Conservation (phyloP, 169 alveolate genomes). For the Cyclospora cayetanensis region DNA sequence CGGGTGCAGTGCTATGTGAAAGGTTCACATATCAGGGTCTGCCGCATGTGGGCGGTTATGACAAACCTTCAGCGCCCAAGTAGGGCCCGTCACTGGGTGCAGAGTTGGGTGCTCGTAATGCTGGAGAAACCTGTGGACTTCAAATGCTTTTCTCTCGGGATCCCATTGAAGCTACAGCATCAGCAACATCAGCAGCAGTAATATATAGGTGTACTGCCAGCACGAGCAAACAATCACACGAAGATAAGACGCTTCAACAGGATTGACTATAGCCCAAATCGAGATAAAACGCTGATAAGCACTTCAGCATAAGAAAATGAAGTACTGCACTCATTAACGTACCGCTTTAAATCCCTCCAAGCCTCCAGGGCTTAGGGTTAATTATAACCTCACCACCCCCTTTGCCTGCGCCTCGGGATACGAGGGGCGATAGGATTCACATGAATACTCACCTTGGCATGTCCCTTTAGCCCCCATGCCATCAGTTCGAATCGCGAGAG, state of each 20-base stretch:
- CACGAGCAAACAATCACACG: not conserved
- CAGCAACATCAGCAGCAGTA: constrained; percentile 3
- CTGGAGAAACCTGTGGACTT: constrained; percentile 62
- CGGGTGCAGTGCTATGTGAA: too few species aligned
- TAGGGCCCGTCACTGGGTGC: constrained; percentile 65
- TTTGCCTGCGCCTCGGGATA: too few species aligned
- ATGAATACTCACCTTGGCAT: constrained; percentile 2
- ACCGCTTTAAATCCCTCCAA: too few species aligned
- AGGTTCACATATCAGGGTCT: too few species aligned
- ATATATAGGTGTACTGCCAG: not conserved
- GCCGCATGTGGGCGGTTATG: too few species aligned
- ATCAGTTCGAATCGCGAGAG: not conserved
- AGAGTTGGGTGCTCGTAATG: constrained; percentile 65
- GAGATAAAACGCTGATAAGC: too few species aligned
- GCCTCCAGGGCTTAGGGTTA: constrained; percentile 11
- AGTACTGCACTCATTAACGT: too few species aligned
- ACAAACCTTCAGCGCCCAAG: constrained; percentile 55
- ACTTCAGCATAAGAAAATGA: too few species aligned
- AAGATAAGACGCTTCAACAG: too few species aligned
- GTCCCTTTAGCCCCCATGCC: constrained; percentile 59
- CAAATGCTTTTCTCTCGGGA: constrained; percentile 43
- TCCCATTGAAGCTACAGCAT: constrained; percentile 15
- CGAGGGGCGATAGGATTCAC: not conserved
- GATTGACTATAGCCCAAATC: too few species aligned
- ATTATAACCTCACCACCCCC: too few species aligned